phyloP scores from a whole-genome alignment of 2,329 filamentous ascomycete species.

The Periconia macrospinosa region DNA sequence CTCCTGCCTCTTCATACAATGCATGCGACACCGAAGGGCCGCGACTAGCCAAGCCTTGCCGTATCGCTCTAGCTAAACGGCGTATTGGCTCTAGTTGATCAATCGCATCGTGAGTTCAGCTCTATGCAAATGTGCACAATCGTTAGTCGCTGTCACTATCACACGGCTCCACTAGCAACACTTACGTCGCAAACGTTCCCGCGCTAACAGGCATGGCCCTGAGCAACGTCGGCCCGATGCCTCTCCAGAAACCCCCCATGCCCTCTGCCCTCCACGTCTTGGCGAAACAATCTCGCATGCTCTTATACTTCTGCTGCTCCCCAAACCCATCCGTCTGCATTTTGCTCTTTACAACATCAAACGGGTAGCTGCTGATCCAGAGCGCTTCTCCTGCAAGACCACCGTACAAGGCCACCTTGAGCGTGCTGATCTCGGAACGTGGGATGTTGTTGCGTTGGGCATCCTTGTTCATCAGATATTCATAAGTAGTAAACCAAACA shows the following conservation, averaged over 20 bases:
- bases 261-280: constrained; percentile 81
- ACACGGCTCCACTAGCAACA: constrained; percentile 8
- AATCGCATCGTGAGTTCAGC: constrained; percentile 41
- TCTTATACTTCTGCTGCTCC: constrained; percentile 68
- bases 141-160: constrained; percentile 4
- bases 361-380: constrained; percentile 91
- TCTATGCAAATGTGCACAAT: constrained; percentile 5
- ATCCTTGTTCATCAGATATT: constrained; percentile 94
- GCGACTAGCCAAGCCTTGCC: no score
- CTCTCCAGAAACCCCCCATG: constrained; percentile 87
- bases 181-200: constrained; percentile 86
- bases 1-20: neutral
- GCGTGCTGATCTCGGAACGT: constrained; percentile 75
- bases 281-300: constrained; percentile 86
- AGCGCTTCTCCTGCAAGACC: constrained; percentile 91
- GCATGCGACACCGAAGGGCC: no score
- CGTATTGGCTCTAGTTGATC: constrained; percentile 32
- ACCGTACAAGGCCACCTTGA: constrained; percentile 90
- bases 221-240: constrained; percentile 83
- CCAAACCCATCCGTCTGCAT: constrained; percentile 98
- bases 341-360: constrained; percentile 98
- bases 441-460: constrained; percentile 74
- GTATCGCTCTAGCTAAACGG: neutral
- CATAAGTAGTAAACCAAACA: constrained; percentile 91
- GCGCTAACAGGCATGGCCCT: constrained; percentile 97